Base-by-base conservation (phyloP, 129 eudicot species). In the sunflower (Helianthus annuus) region DNA sequence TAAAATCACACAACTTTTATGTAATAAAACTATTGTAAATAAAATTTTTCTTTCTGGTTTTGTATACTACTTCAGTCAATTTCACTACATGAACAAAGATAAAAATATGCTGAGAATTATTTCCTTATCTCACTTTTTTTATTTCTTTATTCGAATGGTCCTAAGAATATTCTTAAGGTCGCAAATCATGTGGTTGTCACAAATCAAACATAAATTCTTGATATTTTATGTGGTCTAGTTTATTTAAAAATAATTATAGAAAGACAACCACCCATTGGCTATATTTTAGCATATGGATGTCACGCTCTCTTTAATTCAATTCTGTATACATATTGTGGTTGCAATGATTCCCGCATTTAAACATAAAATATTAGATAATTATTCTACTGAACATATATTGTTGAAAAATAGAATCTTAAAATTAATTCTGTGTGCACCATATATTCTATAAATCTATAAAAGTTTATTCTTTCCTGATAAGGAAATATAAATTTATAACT, bases 221-320 rank as follows among this genome's bases (percentile, higher is more conserved):
- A 24, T 48, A 67, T 13, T 22, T 71, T 7, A 40, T 71, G 76
- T 71, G 76, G 67, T 49, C 56, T 56, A 57, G 13, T 42, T 56
- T 57, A 24, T 56, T 42, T 7, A 13, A 57, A 45, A 48, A 38
- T 11, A 24, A 27, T 22, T 0, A 4, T 12, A 24, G 71, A 67
- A 53, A 34, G 36, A 72, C 46, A 72, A 59, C 76, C 55, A 40
- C 76, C n/a, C 68, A 14, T 10, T 44, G 27, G 58, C 48, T 63
- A 15, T 36, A n/a, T 63, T 63, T 39, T 38, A 24, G 58, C 58
- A 27, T 59, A 46, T 29, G 59, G 48, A 59, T 72, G 76, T 72
- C 68, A 59, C 59, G 3, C 6, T 72, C 76, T 27, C 29, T 71
- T 12, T 17, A 27, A 27, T 27, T 27, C 2, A 27, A 27, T 27